Evolutionary conservation across 2,329 filamentous ascomycete species (phyloP).

Genomic region (Coleophoma crateriformis): DNA sequence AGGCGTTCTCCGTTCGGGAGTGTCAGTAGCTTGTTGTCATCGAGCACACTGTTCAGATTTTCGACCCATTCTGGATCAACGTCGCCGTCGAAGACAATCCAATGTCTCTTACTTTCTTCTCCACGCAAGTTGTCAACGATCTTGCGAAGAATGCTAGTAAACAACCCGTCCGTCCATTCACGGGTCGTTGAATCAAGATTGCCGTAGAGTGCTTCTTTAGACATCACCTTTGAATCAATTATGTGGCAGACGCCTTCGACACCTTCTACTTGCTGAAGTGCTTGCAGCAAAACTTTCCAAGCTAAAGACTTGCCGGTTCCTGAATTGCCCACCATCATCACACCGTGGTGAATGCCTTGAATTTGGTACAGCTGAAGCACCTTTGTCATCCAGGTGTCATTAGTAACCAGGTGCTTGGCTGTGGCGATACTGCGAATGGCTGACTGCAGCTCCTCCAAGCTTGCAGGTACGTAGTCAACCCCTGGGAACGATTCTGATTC

Average conservation of each 20-base stretch:
- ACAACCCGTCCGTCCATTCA: conserved; percentile 98
- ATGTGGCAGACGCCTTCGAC: conserved; percentile 94
- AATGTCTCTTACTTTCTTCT: conserved; percentile 93
- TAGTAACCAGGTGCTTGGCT: conserved; percentile 83
- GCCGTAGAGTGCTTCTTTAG: conserved; percentile 94
- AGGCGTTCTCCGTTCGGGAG: conserved; percentile 97
- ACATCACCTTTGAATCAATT: conserved; percentile 99
- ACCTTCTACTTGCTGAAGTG: conserved; percentile 83
- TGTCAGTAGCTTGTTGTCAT: conserved; percentile 97
- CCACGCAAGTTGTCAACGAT: conserved; percentile 98
- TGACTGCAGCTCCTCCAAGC: conserved; percentile 70
- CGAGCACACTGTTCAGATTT: conserved; percentile 97
- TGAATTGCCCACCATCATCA: conserved; percentile 99
- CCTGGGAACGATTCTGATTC: conserved; percentile 87
- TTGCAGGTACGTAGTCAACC: conserved; percentile 86
- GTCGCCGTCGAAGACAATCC: conserved; percentile 99
- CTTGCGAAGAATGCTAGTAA: conserved; percentile 95
- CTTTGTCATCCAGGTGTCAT: conserved; percentile 96
- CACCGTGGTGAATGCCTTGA: conserved; percentile 95
- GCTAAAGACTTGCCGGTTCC: conserved; percentile 96
- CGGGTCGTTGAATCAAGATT: conserved; percentile 93
- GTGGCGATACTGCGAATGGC: conserved; percentile 79
- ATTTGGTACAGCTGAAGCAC: conserved; percentile 97
- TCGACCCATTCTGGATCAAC: conserved; percentile 99
- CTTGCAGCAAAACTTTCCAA: conserved; percentile 89